Percentiles rank a stretch among this genome's conserved stretches.
Conservation (phyloP, 2,329 filamentous ascomycete genomes). For the Pseudocercospora fijiensis region DNA sequence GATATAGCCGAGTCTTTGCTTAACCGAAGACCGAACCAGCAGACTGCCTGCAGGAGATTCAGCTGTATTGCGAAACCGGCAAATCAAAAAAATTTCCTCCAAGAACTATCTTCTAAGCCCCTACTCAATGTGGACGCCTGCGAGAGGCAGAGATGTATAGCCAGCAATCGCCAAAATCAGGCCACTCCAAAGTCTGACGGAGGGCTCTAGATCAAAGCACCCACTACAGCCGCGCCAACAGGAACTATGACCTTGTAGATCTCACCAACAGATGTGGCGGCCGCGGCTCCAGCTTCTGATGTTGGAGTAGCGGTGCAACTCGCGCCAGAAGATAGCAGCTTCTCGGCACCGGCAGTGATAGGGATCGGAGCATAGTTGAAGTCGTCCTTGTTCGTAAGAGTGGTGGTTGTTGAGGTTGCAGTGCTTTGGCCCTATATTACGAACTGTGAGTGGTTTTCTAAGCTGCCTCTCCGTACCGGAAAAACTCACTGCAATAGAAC, state of each 20-base stretch:
- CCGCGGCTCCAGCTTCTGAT: conserved; percentile 10
- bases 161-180: not conserved
- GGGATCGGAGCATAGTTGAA: conserved; percentile 19
- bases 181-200: not conserved
- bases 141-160: not conserved
- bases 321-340: conserved; percentile 11
- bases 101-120: too few relatives aligned
- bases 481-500: conserved; percentile 1
- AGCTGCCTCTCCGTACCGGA: not conserved
- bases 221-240: conserved; percentile 15
- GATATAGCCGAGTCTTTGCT: not conserved
- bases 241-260: conserved; percentile 24
- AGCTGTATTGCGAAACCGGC: not conserved
- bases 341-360: conserved; percentile 23
- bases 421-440: conserved; percentile 1
- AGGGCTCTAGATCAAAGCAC: conserved; percentile 1
- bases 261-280: conserved; percentile 17
- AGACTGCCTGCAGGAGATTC: not conserved
- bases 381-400: conserved; percentile 9
- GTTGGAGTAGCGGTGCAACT: conserved; percentile 16
- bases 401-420: conserved; percentile 1
- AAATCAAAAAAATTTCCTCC: too few relatives aligned
- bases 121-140: too few relatives aligned
- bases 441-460: not conserved
- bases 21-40: not conserved